Percentiles rank a stretch among this genome's conserved stretches.
Evolutionary conservation across 2,329 filamentous ascomycete genomes (phyloP).

Genomic region (Tolypocladium sp.): DNA sequence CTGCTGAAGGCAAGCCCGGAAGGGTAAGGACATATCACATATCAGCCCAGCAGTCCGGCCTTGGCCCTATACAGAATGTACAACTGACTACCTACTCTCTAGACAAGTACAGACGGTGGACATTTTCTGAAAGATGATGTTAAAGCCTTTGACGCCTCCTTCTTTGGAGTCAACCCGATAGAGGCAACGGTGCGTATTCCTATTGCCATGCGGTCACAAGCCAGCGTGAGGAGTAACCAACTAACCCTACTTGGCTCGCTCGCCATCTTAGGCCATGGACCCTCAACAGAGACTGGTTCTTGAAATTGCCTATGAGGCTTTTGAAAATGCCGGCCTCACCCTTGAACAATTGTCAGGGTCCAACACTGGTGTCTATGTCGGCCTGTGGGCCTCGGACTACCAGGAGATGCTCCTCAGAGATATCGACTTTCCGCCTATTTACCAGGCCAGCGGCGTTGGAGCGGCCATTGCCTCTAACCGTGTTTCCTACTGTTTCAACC

Average conservation of each 20-base stretch:
- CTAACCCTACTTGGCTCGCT: neutral
- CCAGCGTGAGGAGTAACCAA: neutral
- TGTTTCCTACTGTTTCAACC: constrained; percentile 38
- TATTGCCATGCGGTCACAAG: neutral
- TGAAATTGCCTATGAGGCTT: constrained; percentile 15
- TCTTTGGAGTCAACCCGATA: constrained; percentile 12
- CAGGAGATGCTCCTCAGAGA: constrained; percentile 12
- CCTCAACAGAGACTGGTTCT: constrained; percentile 18
- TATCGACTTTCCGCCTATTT: constrained; percentile 34
- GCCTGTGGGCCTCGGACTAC: constrained; percentile 14
- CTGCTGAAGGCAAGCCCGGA: neutral
- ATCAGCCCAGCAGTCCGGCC: neutral
- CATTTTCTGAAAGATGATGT: constrained; percentile 18
- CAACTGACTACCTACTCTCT: neutral
- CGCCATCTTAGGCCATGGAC: constrained; percentile 10
- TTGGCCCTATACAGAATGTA: neutral
- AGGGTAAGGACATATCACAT: constrained; percentile 2
- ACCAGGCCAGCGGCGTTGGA: constrained; percentile 34
- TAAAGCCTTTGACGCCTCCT: constrained; percentile 13
- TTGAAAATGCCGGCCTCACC: constrained; percentile 22
- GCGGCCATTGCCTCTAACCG: constrained; percentile 34
- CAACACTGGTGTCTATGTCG: constrained; percentile 20
- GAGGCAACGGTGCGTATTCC: constrained; percentile 5
- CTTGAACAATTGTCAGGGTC: constrained; percentile 15
- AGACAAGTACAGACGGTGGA: constrained; percentile 10